Percentiles rank a stretch among this genome's conserved stretches.
Evolutionary conservation across 1,284 basidiomycete genomes (phyloP).

Genomic region (Cerrena zonata): DNA sequence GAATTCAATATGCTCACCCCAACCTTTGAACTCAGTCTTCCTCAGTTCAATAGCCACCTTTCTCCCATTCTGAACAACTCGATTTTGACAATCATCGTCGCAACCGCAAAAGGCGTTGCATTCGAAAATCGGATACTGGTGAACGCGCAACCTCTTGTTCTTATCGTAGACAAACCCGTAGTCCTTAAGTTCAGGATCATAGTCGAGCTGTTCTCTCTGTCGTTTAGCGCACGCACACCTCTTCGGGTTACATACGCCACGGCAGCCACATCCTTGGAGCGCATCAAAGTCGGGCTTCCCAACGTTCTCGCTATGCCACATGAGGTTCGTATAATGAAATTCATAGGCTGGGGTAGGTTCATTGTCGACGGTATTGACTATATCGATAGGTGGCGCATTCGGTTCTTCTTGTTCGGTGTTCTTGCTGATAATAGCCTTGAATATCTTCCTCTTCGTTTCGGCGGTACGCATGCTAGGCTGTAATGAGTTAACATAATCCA

Average conservation of each 20-base stretch:
- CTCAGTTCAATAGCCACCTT: slow-evolving; percentile 55
- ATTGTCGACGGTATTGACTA: slow-evolving; percentile 61
- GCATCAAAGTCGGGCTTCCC: slow-evolving; percentile 55
- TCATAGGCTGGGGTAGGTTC: slow-evolving; percentile 69
- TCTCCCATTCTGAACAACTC: slow-evolving; percentile 81
- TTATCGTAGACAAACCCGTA: slow-evolving; percentile 64
- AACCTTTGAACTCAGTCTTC: slow-evolving; percentile 72
- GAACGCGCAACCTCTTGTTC: slow-evolving; percentile 40
- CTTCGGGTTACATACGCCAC: slow-evolving; percentile 62
- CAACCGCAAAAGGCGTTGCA: slow-evolving; percentile 82
- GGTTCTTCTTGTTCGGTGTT: slow-evolving; percentile 50
- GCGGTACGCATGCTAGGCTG: slow-evolving; percentile 13
- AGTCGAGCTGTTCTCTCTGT: slow-evolving; percentile 40
- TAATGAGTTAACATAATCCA: slow-evolving; percentile 28
- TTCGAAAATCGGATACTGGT: slow-evolving; percentile 73
- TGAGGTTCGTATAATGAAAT: slow-evolving; percentile 71
- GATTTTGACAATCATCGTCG: slow-evolving; percentile 74
- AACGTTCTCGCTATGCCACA: slow-evolving; percentile 66
- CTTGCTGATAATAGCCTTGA: slow-evolving; percentile 27
- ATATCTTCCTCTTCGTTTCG: slow-evolving; percentile 25
- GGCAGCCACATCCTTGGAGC: slow-evolving; percentile 66
- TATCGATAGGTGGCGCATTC: slow-evolving; percentile 55
- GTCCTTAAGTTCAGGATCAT: slow-evolving; percentile 8
- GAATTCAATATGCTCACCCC: slow-evolving; percentile 50
- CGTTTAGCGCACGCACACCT: slow-evolving; percentile 64